A percentile compares a stretch with the other conserved stretches of the same genome.
Conservation (phyloP, 2,329 filamentous ascomycete species). For the Ceratocystiopsis sp. region DNA sequence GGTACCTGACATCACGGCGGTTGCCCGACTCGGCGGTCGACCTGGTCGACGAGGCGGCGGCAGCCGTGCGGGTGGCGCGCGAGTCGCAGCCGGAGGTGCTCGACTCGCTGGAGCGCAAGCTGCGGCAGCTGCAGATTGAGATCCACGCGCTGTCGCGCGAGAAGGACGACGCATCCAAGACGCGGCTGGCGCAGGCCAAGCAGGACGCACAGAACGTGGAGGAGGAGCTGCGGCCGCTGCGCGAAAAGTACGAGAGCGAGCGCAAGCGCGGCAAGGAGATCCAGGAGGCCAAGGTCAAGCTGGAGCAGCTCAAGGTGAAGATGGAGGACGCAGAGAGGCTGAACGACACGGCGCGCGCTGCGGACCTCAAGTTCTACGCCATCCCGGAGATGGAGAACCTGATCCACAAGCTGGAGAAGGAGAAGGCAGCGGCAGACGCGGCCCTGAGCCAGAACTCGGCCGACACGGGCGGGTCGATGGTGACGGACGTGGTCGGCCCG, state of each 20-base stretch:
- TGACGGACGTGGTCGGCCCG: conserved; percentile 86
- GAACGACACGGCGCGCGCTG: conserved; percentile 70
- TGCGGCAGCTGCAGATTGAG: conserved; percentile 88
- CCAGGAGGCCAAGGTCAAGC: conserved; percentile 86
- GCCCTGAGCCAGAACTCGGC: conserved; percentile 36
- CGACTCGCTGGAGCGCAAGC: conserved; percentile 79
- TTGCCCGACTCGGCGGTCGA: conserved; percentile 95
- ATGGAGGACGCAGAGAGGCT: conserved; percentile 82
- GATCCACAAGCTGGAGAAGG: conserved; percentile 66
- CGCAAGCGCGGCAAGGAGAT: conserved; percentile 82
- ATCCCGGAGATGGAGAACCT: conserved; percentile 77
- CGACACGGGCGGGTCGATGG: conserved; percentile 52
- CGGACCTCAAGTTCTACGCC: conserved; percentile 91
- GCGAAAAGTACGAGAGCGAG: conserved; percentile 90
- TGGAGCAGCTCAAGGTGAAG: conserved; percentile 81
- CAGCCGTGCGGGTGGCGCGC: conserved; percentile 85
- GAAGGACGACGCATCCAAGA: conserved; percentile 81
- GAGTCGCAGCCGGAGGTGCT: conserved; percentile 95
- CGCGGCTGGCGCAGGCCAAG: conserved; percentile 65
- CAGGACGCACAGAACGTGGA: conserved; percentile 87
- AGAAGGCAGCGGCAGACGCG: conserved; percentile 65
- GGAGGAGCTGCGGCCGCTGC: conserved; percentile 79
- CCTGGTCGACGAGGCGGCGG: conserved; percentile 87
- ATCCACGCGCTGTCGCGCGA: conserved; percentile 90
- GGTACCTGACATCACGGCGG: conserved; percentile 80